Conservation (phyloP, 352 stramenopile genomes). For the Phytophthora cryptogea region DNA sequence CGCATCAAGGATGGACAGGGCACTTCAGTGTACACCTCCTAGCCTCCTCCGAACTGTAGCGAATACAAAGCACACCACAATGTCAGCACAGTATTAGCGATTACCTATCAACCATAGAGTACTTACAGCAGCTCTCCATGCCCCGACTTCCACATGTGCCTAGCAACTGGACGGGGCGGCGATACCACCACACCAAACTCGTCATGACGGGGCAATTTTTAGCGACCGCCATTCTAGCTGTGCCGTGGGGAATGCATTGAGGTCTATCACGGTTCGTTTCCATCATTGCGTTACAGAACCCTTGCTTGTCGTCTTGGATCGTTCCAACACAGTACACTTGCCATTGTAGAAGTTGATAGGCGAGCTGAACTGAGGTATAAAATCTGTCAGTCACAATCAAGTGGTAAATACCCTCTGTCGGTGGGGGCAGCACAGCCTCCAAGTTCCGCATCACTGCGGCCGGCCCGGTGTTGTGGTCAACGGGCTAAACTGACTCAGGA, state of each 20-base stretch:
- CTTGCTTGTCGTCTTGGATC: background rate
- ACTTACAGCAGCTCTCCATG: constrained; percentile 1
- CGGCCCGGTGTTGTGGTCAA: constrained; percentile 6
- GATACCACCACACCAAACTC: constrained; percentile 4
- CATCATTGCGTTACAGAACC: background rate
- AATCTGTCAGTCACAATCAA: background rate
- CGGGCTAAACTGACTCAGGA: background rate
- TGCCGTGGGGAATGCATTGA: background rate
- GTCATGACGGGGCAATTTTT: constrained; percentile 5
- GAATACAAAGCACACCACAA: background rate
- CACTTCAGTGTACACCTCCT: background rate
- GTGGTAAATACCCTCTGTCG: background rate
- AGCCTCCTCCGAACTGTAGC: background rate
- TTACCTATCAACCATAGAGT: background rate
- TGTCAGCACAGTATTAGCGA: background rate
- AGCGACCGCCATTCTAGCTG: background rate
- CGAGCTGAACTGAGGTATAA: background rate
- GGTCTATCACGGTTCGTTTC: background rate
- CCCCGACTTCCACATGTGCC: background rate
- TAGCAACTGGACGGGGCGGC: constrained; percentile 1
- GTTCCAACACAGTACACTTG: background rate
- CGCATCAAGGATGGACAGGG: constrained; percentile 1
- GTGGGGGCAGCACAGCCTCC: too few relatives aligned
- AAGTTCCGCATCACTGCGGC: constrained; percentile 11
- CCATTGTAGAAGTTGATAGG: background rate